Conservation (phyloP, 352 stramenopile species). For the Globisporangium barbulae region DNA sequence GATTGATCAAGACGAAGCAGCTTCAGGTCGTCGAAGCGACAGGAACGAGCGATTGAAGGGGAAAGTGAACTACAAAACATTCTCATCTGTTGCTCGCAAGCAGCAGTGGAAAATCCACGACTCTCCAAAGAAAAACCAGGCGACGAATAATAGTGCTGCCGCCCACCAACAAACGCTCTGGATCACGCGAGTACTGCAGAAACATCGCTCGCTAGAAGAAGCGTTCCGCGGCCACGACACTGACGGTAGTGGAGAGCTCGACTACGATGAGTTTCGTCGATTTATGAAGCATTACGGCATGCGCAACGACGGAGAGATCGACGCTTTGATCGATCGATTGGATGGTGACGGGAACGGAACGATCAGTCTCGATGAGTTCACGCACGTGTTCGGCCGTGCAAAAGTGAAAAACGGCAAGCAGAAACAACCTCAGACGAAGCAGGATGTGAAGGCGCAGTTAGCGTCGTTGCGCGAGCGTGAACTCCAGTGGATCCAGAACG, state of each 20-base stretch:
- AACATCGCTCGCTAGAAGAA: slow-evolving; percentile 33
- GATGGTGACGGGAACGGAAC: slow-evolving; percentile 35
- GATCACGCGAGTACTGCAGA: slow-evolving; percentile 26
- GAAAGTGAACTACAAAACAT: slow-evolving; percentile 21
- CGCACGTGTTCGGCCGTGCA: slow-evolving; percentile 25
- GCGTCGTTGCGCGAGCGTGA: slow-evolving; percentile 43
- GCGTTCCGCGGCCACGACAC: slow-evolving; percentile 34
- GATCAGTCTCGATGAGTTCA: slow-evolving; percentile 47
- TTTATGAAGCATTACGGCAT: slow-evolving; percentile 56
- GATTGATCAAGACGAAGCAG: slow-evolving; percentile 20
- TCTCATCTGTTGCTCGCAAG: slow-evolving; percentile 21
- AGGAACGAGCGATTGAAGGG: slow-evolving; percentile 1
- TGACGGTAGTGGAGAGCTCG: slow-evolving; percentile 40
- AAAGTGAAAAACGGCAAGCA: slow-evolving; percentile 10
- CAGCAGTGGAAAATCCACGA: slow-evolving; percentile 21
- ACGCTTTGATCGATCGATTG: slow-evolving; percentile 34
- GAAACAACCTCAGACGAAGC: slow-evolving; percentile 4
- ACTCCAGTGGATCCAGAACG: slow-evolving; percentile 43
- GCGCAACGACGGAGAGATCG: slow-evolving; percentile 32
- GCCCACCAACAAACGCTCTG: slow-evolving; percentile 17
- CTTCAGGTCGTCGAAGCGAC: neutral
- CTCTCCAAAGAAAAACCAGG: neutral
- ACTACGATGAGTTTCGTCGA: slow-evolving; percentile 43
- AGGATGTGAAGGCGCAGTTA: slow-evolving; percentile 21
- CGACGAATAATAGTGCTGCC: neutral